Base-by-base conservation (phyloP, 805 yeast genomes). In the Hanseniaspora occidentalis region DNA sequence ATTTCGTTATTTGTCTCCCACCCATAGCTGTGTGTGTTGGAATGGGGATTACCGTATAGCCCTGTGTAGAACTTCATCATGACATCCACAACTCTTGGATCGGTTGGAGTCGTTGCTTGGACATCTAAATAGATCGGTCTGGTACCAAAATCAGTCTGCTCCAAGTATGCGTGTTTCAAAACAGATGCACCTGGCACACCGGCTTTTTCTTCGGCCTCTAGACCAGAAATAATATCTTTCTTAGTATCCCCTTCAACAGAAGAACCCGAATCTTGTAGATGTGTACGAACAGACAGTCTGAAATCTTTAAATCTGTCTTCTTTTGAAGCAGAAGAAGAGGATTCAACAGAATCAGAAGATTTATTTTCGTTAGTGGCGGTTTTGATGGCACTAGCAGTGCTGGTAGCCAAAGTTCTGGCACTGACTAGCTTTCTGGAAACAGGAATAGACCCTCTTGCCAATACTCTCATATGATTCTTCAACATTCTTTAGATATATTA, bases 21-120 rank as follows among this genome's bases (percentile, higher is more conserved):
- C 26, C 99, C 99, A 58, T 89, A 92, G 5, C 95, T 74, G 58
- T 92, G 99, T 2, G 98, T 92, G 44, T 92, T 77, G 5, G 96
- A 85, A 63, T 92, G 99, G 18, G 99, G 99, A 60, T 92, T 92
- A 46, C 99, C 99, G 58, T 85, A 92, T 43, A 84, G 69, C 3
- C 97, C 97, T 2, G 97, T 89, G 60, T 75, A 82, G 56, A 79
- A 85, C 51, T 73, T 75, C 50, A 84, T 58, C 95, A 84, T 85
- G 50, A 77, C 79, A 57, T 84, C 95, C 50, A 92, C 64, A 8
- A 92, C 99, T 42, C 99, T 71, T 24, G 98, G 98, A 57, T 92
- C 99, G 1, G 92, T 83, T 21, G 97, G 98, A 0, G 99, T 89
- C 0, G 99, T 92, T 23, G 98, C 97, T 65, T 92, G 99, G 73